Conservation (phyloP, 768 basidiomycete genomes). For the Russula emetica region DNA sequence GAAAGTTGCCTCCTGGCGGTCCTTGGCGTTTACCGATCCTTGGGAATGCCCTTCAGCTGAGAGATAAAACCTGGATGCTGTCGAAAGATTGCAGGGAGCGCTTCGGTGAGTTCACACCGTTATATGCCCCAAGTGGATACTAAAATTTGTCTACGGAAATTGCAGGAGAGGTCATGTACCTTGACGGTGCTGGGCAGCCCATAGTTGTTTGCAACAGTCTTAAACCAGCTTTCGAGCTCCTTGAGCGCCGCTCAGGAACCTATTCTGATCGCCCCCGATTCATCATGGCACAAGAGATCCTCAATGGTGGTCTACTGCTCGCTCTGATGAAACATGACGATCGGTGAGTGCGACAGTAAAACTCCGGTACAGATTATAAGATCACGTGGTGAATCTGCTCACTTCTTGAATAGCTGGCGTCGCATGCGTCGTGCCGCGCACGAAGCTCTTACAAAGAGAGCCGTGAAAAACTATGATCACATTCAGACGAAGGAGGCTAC, state of each 20-base stretch:
- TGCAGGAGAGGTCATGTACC: conserved; percentile 28
- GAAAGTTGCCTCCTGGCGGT: conserved; percentile 3
- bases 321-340: conserved; percentile 2
- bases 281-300: conserved; percentile 19
- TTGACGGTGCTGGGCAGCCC: conserved; percentile 25
- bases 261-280: conserved; percentile 31
- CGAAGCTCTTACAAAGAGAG: conserved; percentile 33
- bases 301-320: conserved; percentile 7
- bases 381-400: too few relatives aligned
- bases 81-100: conserved; percentile 3
- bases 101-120: conserved; percentile 1
- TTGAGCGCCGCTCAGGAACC: conserved; percentile 31
- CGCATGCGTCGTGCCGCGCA: conserved; percentile 35
- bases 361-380: too few relatives aligned
- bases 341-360: background rate
- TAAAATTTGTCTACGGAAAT: background rate
- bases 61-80: conserved; percentile 3
- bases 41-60: conserved; percentile 1
- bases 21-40: conserved; percentile 11
- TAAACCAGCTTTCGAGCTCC: conserved; percentile 18
- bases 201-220: conserved; percentile 21
- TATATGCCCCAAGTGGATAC: background rate
- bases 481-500: conserved; percentile 34
- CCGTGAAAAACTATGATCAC: conserved; percentile 28
- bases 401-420: conserved; percentile 31